Percentiles rank a stretch among this genome's conserved stretches.
Evolutionary conservation across 2,329 filamentous ascomycete genomes (phyloP).

Genomic region (Tricladium varicosporioides): DNA sequence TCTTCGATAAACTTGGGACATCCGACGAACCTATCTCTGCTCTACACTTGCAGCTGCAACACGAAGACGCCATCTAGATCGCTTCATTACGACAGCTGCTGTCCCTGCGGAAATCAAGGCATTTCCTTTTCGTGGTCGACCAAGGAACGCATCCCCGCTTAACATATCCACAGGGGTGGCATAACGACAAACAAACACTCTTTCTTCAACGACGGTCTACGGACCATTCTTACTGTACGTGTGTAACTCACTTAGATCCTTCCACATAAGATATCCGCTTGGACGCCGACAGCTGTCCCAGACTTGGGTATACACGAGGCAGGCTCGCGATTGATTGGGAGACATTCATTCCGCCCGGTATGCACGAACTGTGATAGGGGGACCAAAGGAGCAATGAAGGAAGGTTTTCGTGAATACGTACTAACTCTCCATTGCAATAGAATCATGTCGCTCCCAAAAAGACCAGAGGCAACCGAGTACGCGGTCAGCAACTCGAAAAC

Average conservation of each 20-base stretch:
- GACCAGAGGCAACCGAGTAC: constrained; percentile 45
- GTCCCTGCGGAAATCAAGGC: constrained; percentile 11
- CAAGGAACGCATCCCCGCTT: constrained; percentile 30
- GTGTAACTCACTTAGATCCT: constrained; percentile 5
- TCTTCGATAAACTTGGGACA: not conserved
- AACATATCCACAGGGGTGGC: constrained; percentile 24
- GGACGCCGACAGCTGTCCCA: constrained; percentile 1
- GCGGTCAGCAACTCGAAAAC: constrained; percentile 60
- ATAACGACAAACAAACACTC: constrained; percentile 27
- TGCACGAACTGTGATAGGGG: not conserved
- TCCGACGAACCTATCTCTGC: not conserved
- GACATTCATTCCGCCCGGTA: not conserved
- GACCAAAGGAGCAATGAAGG: constrained; percentile 13
- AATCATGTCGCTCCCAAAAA: constrained; percentile 58
- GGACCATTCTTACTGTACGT: constrained; percentile 29
- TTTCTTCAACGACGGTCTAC: constrained; percentile 14
- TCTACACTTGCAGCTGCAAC: not conserved
- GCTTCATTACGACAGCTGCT: not conserved
- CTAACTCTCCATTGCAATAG: constrained; percentile 23
- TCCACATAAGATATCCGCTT: constrained; percentile 3
- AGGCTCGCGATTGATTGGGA: not conserved
- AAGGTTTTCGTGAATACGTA: constrained; percentile 3
- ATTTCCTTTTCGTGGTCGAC: constrained; percentile 29
- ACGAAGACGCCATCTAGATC: not conserved
- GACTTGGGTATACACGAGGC: constrained; percentile 2